Percentiles rank a stretch among this genome's conserved stretches.
Evolutionary conservation across 495 filamentous ascomycete species (phyloP).

Genomic region (Podospora australis): DNA sequence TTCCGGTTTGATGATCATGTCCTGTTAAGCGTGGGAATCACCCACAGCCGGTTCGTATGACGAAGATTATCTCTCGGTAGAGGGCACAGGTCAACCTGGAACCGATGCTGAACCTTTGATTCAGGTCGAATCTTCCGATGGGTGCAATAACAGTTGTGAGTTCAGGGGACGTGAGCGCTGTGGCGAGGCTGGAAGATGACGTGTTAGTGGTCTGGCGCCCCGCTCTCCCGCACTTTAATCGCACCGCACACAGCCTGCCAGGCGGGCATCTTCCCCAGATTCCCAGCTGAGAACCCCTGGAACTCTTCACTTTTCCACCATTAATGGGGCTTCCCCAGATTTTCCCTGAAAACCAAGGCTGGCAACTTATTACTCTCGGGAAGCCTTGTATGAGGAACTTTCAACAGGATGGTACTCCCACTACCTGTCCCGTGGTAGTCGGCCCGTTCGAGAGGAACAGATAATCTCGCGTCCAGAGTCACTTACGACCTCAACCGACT

Average conservation of each 20-base stretch:
- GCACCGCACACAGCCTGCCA: neutral
- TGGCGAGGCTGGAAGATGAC: neutral
- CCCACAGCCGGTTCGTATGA: too few relatives aligned
- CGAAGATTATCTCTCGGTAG: neutral
- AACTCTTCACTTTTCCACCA: neutral
- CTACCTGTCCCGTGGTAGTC: neutral
- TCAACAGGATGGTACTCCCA: neutral
- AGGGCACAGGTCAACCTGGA: too few relatives aligned
- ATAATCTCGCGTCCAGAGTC: neutral
- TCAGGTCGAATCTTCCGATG: too few relatives aligned
- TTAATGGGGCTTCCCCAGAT: conserved; percentile 1
- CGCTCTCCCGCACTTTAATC: neutral
- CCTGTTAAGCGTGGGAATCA: too few relatives aligned
- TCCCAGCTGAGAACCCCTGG: neutral
- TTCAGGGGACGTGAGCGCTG: too few relatives aligned
- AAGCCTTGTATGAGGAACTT: neutral
- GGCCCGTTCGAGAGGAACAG: neutral
- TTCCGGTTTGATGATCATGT: too few relatives aligned
- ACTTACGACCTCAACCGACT: neutral
- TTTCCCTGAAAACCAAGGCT: neutral
- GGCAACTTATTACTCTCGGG: neutral
- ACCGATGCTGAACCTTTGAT: too few relatives aligned
- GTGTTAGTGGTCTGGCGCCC: neutral
- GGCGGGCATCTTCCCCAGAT: neutral
- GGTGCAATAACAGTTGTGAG: too few relatives aligned